A percentile compares a stretch with the other conserved stretches of the same genome.
Conservation (phyloP, 768 basidiomycete genomes). For the Naganishia vishniacii region DNA sequence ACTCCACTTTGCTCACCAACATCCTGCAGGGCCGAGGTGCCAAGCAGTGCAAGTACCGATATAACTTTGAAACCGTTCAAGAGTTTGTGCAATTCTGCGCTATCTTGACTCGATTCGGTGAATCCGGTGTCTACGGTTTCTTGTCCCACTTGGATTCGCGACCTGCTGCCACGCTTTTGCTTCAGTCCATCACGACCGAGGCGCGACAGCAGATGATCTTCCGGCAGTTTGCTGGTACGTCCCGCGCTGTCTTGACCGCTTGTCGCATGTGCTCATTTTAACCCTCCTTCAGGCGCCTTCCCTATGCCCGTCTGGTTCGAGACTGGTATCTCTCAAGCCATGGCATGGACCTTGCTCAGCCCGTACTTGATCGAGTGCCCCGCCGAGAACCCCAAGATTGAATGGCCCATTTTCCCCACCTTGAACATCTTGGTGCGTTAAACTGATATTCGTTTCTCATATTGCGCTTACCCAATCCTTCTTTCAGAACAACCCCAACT, state of each 20-base stretch:
- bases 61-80: slow-evolving; percentile 56
- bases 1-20: slow-evolving; percentile 57
- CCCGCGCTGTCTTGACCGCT: not conserved
- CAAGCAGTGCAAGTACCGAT: slow-evolving; percentile 56
- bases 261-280: slow-evolving; percentile 32
- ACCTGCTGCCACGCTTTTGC: slow-evolving; percentile 55
- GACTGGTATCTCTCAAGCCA: slow-evolving; percentile 58
- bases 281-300: slow-evolving; percentile 40
- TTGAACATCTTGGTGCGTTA: slow-evolving; percentile 50
- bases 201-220: slow-evolving; percentile 64
- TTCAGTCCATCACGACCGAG: slow-evolving; percentile 60
- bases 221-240: slow-evolving; percentile 57
- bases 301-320: slow-evolving; percentile 60
- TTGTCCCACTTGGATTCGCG: slow-evolving; percentile 61
- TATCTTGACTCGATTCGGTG: slow-evolving; percentile 55
- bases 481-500: slow-evolving; percentile 48
- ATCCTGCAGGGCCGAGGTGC: slow-evolving; percentile 51
- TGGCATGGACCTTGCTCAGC: slow-evolving; percentile 47
- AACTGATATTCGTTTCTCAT: slow-evolving; percentile 31
- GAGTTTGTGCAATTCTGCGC: slow-evolving; percentile 59
- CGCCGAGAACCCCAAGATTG: slow-evolving; percentile 54
- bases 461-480: slow-evolving; percentile 43
- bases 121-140: slow-evolving; percentile 62
- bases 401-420: slow-evolving; percentile 59
- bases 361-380: slow-evolving; percentile 52